These are phyloP conservation scores for Eutrema yunnanense DNA, from an alignment of 345 rosid species.

Conservation along the genomic window DNA sequence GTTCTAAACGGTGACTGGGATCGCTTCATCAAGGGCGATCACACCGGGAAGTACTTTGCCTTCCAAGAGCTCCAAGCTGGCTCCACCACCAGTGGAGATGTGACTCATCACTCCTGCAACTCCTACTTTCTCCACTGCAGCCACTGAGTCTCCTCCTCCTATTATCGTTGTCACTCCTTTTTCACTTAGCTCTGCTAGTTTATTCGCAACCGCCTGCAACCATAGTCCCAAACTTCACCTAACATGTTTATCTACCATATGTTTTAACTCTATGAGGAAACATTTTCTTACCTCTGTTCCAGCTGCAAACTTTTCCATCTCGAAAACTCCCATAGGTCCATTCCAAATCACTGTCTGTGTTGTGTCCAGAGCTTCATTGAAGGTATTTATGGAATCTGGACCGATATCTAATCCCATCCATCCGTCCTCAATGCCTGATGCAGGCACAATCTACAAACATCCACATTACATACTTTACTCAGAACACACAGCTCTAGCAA, in stretches of 20 bases:
- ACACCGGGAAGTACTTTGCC: conserved; percentile 93
- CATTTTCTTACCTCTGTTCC: conserved; percentile 71
- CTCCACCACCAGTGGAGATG: conserved; percentile 96
- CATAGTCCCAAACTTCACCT: background rate
- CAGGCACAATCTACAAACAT: conserved; percentile 57
- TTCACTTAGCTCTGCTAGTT: conserved; percentile 77
- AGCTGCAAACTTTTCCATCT: conserved; percentile 78
- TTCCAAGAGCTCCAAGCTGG: conserved; percentile 96
- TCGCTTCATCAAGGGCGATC: conserved; percentile 76
- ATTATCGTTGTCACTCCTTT: conserved; percentile 93
- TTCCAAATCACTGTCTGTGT: conserved; percentile 88
- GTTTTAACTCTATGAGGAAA: background rate
- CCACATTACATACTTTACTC: background rate
- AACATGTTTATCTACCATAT: background rate
- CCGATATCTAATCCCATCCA: conserved; percentile 98
- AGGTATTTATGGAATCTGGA: conserved; percentile 70
- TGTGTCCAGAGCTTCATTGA: conserved; percentile 57
- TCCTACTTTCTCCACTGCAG: conserved; percentile 93
- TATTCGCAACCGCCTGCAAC: conserved; percentile 69
- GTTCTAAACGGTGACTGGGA: conserved; percentile 23
- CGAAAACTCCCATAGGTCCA: conserved; percentile 98
- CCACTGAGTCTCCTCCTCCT: conserved; percentile 97
- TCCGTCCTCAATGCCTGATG: conserved; percentile 70
- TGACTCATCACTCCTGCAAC: conserved; percentile 96
- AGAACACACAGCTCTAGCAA: conserved; percentile 1